Conservation (phyloP, 2,329 filamentous ascomycete genomes). For the Cercospora janseana region DNA sequence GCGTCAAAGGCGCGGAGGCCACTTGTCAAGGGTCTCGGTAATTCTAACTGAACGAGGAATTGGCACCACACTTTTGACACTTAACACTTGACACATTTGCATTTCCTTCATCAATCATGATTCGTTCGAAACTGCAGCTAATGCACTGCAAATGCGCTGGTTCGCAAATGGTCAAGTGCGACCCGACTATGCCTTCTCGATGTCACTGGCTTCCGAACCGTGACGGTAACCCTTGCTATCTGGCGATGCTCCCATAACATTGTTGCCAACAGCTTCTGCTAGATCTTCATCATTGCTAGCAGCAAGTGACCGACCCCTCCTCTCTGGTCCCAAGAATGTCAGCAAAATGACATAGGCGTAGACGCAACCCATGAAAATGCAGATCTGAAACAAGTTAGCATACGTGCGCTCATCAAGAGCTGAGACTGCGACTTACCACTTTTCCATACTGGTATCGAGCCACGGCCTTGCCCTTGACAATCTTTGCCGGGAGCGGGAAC, state of each 20-base stretch:
- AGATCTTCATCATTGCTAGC: constrained; percentile 35
- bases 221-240: constrained; percentile 9
- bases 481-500: constrained; percentile 40
- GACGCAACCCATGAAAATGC: constrained; percentile 76
- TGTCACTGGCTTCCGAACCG: constrained; percentile 12
- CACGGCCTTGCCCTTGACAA: constrained; percentile 45
- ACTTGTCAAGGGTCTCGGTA: constrained; percentile 5
- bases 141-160: neutral
- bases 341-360: constrained; percentile 63
- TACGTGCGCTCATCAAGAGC: neutral
- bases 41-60: too few relatives aligned
- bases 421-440: constrained; percentile 65
- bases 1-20: constrained; percentile 5
- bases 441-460: constrained; percentile 45
- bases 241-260: constrained; percentile 14
- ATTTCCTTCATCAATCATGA: constrained; percentile 1
- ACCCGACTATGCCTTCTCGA: constrained; percentile 13
- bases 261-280: constrained; percentile 31
- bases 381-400: constrained; percentile 22
- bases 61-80: too few relatives aligned
- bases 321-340: constrained; percentile 60
- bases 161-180: neutral
- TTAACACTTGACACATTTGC: too few relatives aligned
- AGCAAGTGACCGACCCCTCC: constrained; percentile 40
- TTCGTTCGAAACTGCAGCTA: neutral